phyloP scores from a whole-genome alignment of 306 rosid genomes.

The Pyrus communis region DNA sequence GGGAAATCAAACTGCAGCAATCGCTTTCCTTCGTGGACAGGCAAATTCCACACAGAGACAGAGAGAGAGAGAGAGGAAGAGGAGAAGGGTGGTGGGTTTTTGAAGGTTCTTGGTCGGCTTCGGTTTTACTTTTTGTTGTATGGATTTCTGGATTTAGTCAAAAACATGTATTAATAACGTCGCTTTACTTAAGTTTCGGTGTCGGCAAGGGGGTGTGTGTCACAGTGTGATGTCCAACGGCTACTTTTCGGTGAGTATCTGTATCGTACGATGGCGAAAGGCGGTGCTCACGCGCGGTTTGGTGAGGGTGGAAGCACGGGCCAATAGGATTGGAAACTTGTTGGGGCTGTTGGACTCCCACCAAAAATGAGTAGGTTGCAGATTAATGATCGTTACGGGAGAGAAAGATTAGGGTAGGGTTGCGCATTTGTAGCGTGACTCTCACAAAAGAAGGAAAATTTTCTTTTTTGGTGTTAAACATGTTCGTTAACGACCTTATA shows the following conservation, averaged over 20 bases:
- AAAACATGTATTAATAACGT: background rate
- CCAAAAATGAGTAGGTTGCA: background rate
- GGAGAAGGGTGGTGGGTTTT: background rate
- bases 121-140: background rate
- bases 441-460: no score
- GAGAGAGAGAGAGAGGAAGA: background rate
- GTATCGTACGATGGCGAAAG: background rate
- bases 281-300: background rate
- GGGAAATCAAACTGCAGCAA: background rate
- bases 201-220: conserved; percentile 32
- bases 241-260: conserved; percentile 15
- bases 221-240: conserved; percentile 33
- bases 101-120: background rate
- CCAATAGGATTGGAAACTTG: background rate
- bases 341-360: background rate
- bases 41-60: background rate
- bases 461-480: no score
- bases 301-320: background rate
- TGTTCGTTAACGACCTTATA: no score
- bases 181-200: background rate
- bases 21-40: background rate
- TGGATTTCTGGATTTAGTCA: background rate
- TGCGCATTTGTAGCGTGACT: no score
- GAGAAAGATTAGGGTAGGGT: no score
- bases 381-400: background rate